Evolutionary conservation across 1,284 basidiomycete genomes (phyloP), one percentile per base, ranked within the genome.

Genomic region (Schizophyllum amplum): DNA sequence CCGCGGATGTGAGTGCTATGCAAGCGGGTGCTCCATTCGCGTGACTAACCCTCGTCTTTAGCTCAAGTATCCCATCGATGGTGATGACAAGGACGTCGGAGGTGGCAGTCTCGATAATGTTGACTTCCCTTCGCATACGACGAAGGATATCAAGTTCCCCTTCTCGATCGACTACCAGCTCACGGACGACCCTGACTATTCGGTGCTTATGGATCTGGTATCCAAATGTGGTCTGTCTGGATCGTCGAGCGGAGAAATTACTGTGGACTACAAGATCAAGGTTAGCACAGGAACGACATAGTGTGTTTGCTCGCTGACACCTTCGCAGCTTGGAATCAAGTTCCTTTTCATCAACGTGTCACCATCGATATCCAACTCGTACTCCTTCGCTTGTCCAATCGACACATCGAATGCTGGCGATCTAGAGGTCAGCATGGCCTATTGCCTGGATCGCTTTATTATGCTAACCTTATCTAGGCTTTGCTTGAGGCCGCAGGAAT

Each of bases 71-170:
- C 89, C 89, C 4, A 83, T 87, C 62, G 82, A 84, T 63, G 78
- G 83, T 61, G 84, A 83, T 5, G 64, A 76, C 50, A 17, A 42
- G 33, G 33, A 42, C 17, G 70, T 91, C 55, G 92, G 92, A n/a
- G 78, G 79, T 49, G 90, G 94, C 25, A 72, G 73, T 20, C 64
- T 83, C 53, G 74, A 76, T 27, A 75, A 86, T 64, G 71, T 92
- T 59, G 77, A 81, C 46, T 87, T 97, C 68, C 66, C 75, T 5
- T 77, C 86, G 9, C 76, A 87, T 66, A 72, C 78, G 3, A 77
- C 80, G 62, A 92, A 86, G 2, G 88, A 85, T 56, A 84, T 94
- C 71, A 82, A 82, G 0, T 92, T 97, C 74, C 92, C 93, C 1
- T 88, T 95, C 69, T 68, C 78, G 2, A 75, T 97, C 56, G 75